phyloP scores from a whole-genome alignment of 2,329 filamentous ascomycete genomes.

The Ceratocystis huliohia region DNA sequence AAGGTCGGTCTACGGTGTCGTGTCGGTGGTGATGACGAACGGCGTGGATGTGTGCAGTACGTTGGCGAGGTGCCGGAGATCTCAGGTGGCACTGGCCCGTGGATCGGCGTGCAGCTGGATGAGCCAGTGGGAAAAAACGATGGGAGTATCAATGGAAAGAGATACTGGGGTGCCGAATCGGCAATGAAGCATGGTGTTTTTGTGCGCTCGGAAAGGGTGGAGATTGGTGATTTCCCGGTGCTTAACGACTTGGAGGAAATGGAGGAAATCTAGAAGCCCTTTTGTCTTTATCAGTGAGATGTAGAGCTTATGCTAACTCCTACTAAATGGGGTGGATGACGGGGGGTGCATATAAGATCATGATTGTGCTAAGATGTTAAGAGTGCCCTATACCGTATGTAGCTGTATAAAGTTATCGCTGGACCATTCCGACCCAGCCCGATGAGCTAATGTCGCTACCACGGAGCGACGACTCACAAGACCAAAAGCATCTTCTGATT shows the following conservation, averaged over 20 bases:
- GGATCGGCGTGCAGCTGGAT: slow-evolving; percentile 64
- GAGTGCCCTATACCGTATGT: background rate
- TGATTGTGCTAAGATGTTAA: background rate
- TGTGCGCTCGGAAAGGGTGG: slow-evolving; percentile 64
- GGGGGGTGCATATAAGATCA: background rate
- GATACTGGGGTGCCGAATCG: slow-evolving; percentile 58
- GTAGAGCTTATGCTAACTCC: background rate
- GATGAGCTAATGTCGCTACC: background rate
- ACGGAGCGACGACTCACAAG: background rate
- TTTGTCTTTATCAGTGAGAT: background rate
- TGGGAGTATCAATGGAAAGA: slow-evolving; percentile 52
- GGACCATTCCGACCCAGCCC: background rate
- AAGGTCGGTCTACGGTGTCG: slow-evolving; percentile 50
- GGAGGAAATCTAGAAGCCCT: slow-evolving; percentile 48
- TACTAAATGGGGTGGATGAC: background rate
- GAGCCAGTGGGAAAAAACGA: slow-evolving; percentile 77
- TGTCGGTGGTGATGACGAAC: slow-evolving; percentile 52
- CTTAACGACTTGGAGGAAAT: slow-evolving; percentile 66
- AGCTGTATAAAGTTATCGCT: background rate
- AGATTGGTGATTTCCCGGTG: slow-evolving; percentile 58
- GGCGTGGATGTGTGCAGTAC: slow-evolving; percentile 58
- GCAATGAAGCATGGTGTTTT: slow-evolving; percentile 62
- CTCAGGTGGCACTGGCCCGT: slow-evolving; percentile 47
- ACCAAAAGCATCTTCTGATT: background rate
- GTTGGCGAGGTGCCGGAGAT: slow-evolving; percentile 66